A percentile compares a stretch with the other conserved stretches of the same genome.
These are phyloP conservation scores for Mycena olivaceomarginata DNA, from an alignment of 768 basidiomycete genomes.

Conservation along the genomic window DNA sequence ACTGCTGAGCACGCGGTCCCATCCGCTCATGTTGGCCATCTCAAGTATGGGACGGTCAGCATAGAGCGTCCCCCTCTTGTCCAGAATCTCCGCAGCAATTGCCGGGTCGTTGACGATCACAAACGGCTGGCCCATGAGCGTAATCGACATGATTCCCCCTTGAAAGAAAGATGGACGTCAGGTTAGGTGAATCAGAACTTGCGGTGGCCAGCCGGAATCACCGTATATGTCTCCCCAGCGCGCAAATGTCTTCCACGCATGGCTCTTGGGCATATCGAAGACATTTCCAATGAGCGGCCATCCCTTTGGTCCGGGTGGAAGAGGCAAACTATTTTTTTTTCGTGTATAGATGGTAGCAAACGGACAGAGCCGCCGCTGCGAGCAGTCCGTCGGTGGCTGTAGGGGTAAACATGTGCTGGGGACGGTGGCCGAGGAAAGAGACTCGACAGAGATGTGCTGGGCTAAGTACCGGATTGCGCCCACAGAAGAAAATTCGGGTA, in stretches of 20 bases:
- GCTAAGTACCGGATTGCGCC: background rate
- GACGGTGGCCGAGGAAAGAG: no score
- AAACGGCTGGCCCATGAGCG: constrained; percentile 42
- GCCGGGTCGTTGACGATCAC: constrained; percentile 44
- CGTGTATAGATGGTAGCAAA: constrained; percentile 29
- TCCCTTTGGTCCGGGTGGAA: constrained; percentile 35
- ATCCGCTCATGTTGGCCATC: constrained; percentile 56
- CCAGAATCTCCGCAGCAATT: constrained; percentile 57
- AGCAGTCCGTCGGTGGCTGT: constrained; percentile 24
- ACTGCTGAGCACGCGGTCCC: constrained; percentile 33
- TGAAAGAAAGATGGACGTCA: background rate
- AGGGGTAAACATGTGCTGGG: constrained; percentile 8
- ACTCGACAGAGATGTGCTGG: no score
- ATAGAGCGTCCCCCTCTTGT: constrained; percentile 62
- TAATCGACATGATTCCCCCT: constrained; percentile 45
- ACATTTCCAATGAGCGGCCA: constrained; percentile 36
- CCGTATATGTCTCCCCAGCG: constrained; percentile 37
- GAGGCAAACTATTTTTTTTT: background rate
- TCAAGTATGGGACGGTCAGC: constrained; percentile 64
- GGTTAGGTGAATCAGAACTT: no score
- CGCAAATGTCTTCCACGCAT: constrained; percentile 36
- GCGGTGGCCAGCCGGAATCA: background rate
- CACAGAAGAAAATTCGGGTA: background rate
- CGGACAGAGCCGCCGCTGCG: constrained; percentile 16
- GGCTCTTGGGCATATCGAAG: constrained; percentile 31